Base-by-base conservation (phyloP, 2,329 filamentous ascomycete genomes). In the Pestalotiopsis sp. region DNA sequence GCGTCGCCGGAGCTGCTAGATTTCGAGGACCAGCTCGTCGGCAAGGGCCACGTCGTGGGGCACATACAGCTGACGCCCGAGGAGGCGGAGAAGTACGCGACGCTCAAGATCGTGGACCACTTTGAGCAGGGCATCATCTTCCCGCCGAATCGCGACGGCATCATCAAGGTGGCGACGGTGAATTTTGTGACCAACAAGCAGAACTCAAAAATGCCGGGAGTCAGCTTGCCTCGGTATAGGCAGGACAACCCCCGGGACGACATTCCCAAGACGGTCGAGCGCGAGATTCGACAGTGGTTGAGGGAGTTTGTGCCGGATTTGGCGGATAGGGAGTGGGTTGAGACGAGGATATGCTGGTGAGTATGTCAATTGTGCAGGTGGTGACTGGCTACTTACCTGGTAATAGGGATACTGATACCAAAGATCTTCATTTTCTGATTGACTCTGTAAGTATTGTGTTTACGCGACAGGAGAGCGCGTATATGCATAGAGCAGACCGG, bases 121-220 rank as follows among this genome's bases (percentile, higher is more conserved):
- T 63, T 63, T 20, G 60, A 63, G 27, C 60, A 63, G 3, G 60
- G 60, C 3, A 63, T 63, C 7, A 63, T 63, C 36, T 63, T 63
- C 17, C 60, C 60, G 2, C 60, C 60, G 1, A 41, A 63, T 2
- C 27, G 36, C 4, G 36, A 63, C 11, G 60, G 60, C 2, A 36
- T 63, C 3, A 4, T 63, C 27, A 63, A 63, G 60, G 25, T 63
- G 31, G 25, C 27, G 11, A 63, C 27, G 3, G 25, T 36, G 11
- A 36, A 41, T 0, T 63, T 63, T 23, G 60, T 63, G 11, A 63
- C 60, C 17, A 63, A 63, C 11, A 36, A 39, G 25, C n/a, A 63
- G 36, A 63, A 63, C 31, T 0, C 14, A 3, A 6, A 41, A 4
- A 38, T 9, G 31, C 36, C 60, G 1, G 60, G 60, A 4, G 14